These are phyloP conservation scores for Podospora didyma DNA, from an alignment of 495 filamentous ascomycete genomes.

Conservation along the genomic window DNA sequence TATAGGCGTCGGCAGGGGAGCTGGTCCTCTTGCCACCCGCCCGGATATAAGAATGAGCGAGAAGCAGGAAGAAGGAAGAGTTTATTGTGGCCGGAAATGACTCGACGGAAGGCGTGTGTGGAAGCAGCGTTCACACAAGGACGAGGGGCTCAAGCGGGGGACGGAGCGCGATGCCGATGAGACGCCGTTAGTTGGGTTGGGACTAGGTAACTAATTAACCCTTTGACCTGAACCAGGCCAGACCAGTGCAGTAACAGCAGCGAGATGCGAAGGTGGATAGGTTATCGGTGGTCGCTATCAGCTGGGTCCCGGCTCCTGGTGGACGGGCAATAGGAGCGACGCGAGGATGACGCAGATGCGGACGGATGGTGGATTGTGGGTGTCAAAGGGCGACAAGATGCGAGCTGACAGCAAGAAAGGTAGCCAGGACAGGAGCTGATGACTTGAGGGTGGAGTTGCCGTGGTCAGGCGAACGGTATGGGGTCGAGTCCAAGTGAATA, in stretches of 20 bases:
- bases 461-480: background rate
- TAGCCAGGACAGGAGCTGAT: slow-evolving; percentile 1
- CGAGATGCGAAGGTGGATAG: too few species aligned
- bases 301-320: too few species aligned
- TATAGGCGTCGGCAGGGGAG: slow-evolving; percentile 1
- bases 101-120: background rate
- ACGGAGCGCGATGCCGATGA: background rate
- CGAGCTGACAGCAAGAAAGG: background rate
- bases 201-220: background rate
- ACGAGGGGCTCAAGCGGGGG: background rate
- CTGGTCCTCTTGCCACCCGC: slow-evolving; percentile 8
- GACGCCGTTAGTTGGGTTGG: background rate
- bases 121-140: background rate
- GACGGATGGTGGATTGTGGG: too few species aligned
- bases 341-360: too few species aligned
- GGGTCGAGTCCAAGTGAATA: background rate
- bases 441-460: slow-evolving; percentile 12
- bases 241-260: too few species aligned
- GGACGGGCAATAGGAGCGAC: too few species aligned
- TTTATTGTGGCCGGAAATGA: background rate
- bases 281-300: too few species aligned
- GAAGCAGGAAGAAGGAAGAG: background rate
- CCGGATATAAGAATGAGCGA: background rate
- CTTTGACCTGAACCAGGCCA: too few species aligned
- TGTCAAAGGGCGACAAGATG: too few species aligned